phyloP scores from a whole-genome alignment of 495 filamentous ascomycete genomes.

The Usnea hakonensis region DNA sequence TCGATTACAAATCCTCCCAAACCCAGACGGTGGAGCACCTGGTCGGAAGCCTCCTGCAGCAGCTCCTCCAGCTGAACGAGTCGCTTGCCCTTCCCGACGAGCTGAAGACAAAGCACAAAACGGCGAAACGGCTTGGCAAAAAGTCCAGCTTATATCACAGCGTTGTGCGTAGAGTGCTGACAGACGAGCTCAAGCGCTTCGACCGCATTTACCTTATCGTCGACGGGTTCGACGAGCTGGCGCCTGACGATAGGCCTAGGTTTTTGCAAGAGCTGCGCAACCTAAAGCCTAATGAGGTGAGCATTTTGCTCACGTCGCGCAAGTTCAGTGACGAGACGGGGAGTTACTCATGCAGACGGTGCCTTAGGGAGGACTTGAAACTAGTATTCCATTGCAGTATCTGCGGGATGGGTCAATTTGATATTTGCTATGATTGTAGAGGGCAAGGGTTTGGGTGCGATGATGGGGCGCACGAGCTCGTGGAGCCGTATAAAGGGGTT shows the following conservation, averaged over 20 bases:
- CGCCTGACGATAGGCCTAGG: background rate
- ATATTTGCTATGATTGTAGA: conserved; percentile 3
- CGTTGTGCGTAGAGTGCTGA: background rate
- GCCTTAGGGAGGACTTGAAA: background rate
- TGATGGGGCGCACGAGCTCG: background rate
- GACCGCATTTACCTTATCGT: background rate
- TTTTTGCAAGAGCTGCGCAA: background rate
- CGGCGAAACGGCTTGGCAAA: conserved; percentile 4
- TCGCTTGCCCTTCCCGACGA: background rate
- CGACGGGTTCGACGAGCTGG: conserved; percentile 1
- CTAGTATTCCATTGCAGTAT: background rate
- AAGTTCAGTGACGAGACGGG: background rate
- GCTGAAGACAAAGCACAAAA: conserved; percentile 14
- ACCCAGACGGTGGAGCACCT: conserved; percentile 17
- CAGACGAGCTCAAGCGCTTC: conserved; percentile 1
- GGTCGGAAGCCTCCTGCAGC: conserved; percentile 27
- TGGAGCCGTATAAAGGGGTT: background rate
- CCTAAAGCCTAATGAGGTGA: background rate
- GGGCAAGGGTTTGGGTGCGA: background rate
- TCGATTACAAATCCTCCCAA: conserved; percentile 18
- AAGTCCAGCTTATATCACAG: background rate
- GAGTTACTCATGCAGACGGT: background rate
- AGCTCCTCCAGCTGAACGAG: conserved; percentile 21
- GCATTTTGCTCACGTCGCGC: background rate
- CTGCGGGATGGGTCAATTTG: background rate